Base-by-base conservation (phyloP, 257 asterid genomes). In the Plectranthus barbatus region DNA sequence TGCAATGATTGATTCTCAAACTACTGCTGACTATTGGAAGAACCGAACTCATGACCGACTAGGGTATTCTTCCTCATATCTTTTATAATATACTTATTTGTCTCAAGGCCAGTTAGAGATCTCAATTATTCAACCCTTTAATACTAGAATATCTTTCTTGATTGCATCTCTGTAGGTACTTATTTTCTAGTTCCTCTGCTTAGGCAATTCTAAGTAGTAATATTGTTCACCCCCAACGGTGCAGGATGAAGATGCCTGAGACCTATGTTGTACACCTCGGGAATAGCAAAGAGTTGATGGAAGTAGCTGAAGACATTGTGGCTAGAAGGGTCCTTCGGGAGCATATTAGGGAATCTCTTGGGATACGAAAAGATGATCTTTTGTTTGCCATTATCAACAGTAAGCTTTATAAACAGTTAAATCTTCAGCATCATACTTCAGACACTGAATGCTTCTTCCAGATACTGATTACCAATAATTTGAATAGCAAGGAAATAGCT, bases 231-330 rank as follows among this genome's bases (percentile, higher is more conserved):
- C 73, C 39, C 41, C 66, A 40, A 72, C 69, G 65, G 44, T 70
- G 75, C 81, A 92, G 99, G 81, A 92, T 92, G 70, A 79, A 83
- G 86, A 92, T 92, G 99, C 99, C 99, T 18, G 73, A 77, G 37
- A 92, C 95, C 54, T 87, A 84, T 82, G 97, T 87, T 26, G 99
- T 92, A 65, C 97, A 89, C 80, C 99, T 92, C 74, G 99, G 99
- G 42, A 92, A 92, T 76, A 92, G 96, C 86, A 85, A 83, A 64
- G 97, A 85, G 59, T 76, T 92, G 76, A 89, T 83, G 95, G 95
- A 83, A 71, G 81, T 84, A 56, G 99, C 98, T 24, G 95, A 86
- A 72, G 86, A 86, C 72, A 71, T 44, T 65, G 89, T 83, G 48
- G 94, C 97, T 29, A 83, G 84, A 83, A 85, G 85, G 70, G 84